Evolutionary conservation across 345 rosid genomes (phyloP), one percentile per base, ranked within the genome.

Genomic region (Hevea brasiliensis): DNA sequence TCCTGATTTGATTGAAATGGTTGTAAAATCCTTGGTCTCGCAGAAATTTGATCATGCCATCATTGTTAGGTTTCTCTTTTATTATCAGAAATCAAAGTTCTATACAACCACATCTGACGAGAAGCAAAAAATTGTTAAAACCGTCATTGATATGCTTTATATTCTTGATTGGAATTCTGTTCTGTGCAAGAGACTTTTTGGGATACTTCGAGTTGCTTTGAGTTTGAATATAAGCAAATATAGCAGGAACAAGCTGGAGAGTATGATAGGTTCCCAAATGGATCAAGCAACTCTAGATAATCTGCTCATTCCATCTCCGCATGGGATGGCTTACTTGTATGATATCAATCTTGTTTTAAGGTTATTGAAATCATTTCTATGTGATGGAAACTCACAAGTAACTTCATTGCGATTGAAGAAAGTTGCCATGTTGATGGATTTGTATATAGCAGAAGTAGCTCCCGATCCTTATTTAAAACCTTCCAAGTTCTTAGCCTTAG

Each of bases 401-500:
- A 80, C 81, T 56, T 51, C 73, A 18, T 26, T 50, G 70, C 80
- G 63, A 21, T 21, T 86, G 81, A 84, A 76, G 79, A 95, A 89
- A 81, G 97, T 90, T 26, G 80, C 87, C 18, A 60, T 81, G 66
- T 87, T 95, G 87, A 79, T 92, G 79, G 99, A 95, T 79, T 81
- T 81, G 74, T 95, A 92, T 74, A 71, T 89, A 71, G 87, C 89
- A 45, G 98, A 95, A 82, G 98, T 95, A 74, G 96, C 99, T 40
- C 93, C 99, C 3, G 99, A 95, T 82, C 99, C 89, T 67, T 86
- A 81, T 70, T 71, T 92, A 66, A 92, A 83, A 77, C 74, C 90
- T 23, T 85, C 93, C 0, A 95, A 88, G 86, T 91, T 92, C 78
- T 67, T 89, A 21, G 85, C 92, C 67, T 81, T 95, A 15, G 81